A percentile compares a stretch with the other conserved stretches of the same genome.
Conservation (phyloP, 2,329 filamentous ascomycete genomes). For the Apiospora marii region DNA sequence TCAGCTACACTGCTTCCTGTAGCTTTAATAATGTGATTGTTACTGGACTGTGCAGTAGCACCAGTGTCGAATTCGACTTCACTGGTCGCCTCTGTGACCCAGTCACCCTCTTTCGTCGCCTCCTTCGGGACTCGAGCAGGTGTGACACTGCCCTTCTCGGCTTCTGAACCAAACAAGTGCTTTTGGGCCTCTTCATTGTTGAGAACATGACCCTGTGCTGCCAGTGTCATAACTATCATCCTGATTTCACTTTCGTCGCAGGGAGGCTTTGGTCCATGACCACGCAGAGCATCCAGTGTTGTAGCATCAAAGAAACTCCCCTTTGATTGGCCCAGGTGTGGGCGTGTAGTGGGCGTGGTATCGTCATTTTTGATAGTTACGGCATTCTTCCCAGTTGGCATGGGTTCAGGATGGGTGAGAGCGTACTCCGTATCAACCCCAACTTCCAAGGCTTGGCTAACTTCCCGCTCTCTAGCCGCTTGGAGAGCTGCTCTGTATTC, state of each 20-base stretch:
- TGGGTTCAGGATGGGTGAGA: background rate
- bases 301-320: constrained; percentile 27
- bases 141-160: background rate
- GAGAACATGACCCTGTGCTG: background rate
- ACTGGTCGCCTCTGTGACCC: constrained; percentile 49
- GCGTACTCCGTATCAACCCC: background rate
- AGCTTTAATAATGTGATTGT: constrained; percentile 30
- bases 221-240: background rate
- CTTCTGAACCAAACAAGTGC: constrained; percentile 18
- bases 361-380: background rate
- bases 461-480: constrained; percentile 50
- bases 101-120: constrained; percentile 44
- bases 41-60: background rate
- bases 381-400: constrained; percentile 23
- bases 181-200: background rate
- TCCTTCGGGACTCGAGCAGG: constrained; percentile 23
- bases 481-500: constrained; percentile 48
- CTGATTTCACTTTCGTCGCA: background rate
- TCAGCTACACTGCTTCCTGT: constrained; percentile 55
- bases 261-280: background rate
- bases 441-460: constrained; percentile 49
- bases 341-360: background rate
- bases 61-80: constrained; percentile 37
- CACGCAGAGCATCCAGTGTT: constrained; percentile 19
- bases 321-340: constrained; percentile 1